A percentile compares a stretch with the other conserved stretches of the same genome.
These are phyloP conservation scores for Aurantiochytrium sp. DNA, from an alignment of 108 stramenopile genomes.

Conservation along the genomic window DNA sequence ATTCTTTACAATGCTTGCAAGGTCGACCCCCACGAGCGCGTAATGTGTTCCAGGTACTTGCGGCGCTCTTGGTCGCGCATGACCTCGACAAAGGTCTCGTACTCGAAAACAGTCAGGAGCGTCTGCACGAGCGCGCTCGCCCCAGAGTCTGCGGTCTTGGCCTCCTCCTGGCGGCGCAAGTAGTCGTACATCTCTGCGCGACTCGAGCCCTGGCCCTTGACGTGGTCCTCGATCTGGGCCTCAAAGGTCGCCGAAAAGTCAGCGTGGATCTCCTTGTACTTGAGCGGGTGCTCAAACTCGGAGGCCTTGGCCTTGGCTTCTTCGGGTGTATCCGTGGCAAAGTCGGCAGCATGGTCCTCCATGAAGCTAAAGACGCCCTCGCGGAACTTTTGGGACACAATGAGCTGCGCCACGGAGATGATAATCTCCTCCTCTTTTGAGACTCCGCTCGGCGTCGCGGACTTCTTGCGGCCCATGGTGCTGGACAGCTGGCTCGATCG, in stretches of 20 bases:
- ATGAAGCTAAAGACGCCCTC: background rate
- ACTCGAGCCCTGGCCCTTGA: background rate
- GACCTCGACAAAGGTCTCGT: conserved; percentile 1
- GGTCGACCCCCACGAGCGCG: background rate
- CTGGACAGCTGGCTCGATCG: too few relatives aligned
- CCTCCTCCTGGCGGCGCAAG: background rate
- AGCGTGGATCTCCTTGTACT: background rate
- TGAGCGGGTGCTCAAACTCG: background rate
- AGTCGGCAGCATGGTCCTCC: background rate
- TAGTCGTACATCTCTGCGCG: background rate
- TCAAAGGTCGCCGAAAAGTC: background rate
- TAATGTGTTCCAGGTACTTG: background rate
- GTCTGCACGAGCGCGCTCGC: background rate
- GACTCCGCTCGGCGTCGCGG: background rate
- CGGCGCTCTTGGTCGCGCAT: conserved; percentile 8
- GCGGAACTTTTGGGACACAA: background rate
- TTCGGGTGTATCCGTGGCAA: background rate
- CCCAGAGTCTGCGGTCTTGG: background rate
- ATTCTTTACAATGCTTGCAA: background rate
- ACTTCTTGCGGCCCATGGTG: background rate
- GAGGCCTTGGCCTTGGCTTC: background rate
- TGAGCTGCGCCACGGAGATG: background rate
- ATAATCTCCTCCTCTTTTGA: background rate
- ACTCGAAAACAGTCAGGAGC: conserved; percentile 1
- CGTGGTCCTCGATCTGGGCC: background rate